Evolutionary conservation across 495 filamentous ascomycete genomes (phyloP).

Genomic region (Clavariopsis aquatica): DNA sequence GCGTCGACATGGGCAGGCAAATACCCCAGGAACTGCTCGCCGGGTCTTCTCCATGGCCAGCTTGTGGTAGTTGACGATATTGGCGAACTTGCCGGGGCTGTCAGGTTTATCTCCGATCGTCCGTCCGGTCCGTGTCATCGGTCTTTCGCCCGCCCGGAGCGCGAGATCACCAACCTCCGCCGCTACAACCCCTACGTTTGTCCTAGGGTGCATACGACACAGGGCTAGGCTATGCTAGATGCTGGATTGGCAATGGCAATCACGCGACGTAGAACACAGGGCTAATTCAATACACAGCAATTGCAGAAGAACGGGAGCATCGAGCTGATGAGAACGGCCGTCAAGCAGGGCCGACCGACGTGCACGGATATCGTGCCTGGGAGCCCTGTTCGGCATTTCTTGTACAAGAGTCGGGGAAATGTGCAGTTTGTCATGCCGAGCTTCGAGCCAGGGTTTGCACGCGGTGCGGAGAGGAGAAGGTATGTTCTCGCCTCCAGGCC

Average conservation of each 20-base stretch:
- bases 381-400: constrained; percentile 80
- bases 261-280: neutral
- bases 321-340: constrained; percentile 70
- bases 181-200: neutral
- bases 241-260: no score
- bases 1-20: no score
- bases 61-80: no score
- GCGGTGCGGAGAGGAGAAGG: constrained; percentile 65
- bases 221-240: neutral
- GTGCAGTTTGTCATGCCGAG: constrained; percentile 94
- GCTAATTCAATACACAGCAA: constrained; percentile 48
- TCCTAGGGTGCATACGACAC: neutral
- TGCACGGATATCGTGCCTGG: constrained; percentile 76
- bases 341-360: constrained; percentile 66
- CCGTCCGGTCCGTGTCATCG: neutral
- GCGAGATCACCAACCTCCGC: neutral
- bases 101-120: neutral
- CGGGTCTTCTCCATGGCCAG: neutral
- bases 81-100: neutral
- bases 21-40: neutral
- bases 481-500: constrained; percentile 41
- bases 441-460: constrained; percentile 70
- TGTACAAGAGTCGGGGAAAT: constrained; percentile 90
- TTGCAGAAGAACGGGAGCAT: constrained; percentile 75
- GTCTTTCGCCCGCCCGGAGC: neutral